These are phyloP conservation scores for Scytalidium sp. DNA, from an alignment of 2,329 filamentous ascomycete species.

Conservation along the genomic window DNA sequence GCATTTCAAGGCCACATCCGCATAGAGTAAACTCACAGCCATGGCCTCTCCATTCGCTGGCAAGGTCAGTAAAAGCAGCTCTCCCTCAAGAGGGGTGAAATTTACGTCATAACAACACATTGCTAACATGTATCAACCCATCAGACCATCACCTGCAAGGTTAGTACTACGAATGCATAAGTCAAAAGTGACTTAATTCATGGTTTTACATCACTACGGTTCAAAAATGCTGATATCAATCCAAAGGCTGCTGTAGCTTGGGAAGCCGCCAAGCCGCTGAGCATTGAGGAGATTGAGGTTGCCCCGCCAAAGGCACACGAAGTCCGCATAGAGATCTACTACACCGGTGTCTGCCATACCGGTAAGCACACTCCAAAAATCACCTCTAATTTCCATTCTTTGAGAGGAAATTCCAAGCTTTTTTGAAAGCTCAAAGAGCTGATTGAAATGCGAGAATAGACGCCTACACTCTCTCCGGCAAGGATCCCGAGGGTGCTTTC, in stretches of 20 bases:
- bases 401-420: not conserved
- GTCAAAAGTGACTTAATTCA: not conserved
- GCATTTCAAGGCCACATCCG: not conserved
- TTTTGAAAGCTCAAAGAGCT: too few relatives aligned
- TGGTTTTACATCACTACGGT: not conserved
- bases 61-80: not conserved
- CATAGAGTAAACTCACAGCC: too few relatives aligned
- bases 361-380: too few relatives aligned
- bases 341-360: conserved; percentile 98
- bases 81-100: not conserved
- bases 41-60: not conserved
- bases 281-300: conserved; percentile 90
- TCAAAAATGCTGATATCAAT: conserved; percentile 6
- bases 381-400: conserved; percentile 19
- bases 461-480: conserved; percentile 92
- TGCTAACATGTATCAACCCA: not conserved
- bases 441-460: conserved; percentile 52
- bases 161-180: conserved; percentile 12
- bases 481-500: conserved; percentile 95
- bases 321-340: conserved; percentile 94
- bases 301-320: conserved; percentile 85
- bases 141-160: conserved; percentile 31
- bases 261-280: conserved; percentile 89
- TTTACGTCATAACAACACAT: not conserved
- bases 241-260: conserved; percentile 85